A percentile compares a stretch with the other conserved stretches of the same genome.
Conservation (phyloP, 2,329 filamentous ascomycete species). For the Geoglossum cookeanum region DNA sequence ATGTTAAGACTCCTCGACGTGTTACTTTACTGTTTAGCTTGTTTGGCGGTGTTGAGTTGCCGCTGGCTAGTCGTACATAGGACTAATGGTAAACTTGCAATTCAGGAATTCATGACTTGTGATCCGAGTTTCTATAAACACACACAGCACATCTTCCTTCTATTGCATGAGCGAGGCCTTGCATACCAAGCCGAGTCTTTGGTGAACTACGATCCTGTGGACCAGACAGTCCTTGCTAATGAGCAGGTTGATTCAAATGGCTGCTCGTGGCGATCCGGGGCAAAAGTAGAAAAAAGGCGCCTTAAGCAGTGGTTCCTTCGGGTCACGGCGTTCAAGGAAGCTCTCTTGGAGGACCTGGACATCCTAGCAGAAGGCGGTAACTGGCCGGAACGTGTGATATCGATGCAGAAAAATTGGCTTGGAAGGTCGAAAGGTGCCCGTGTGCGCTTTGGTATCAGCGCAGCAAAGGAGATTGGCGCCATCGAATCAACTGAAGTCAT, state of each 20-base stretch:
- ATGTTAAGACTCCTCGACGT: slow-evolving; percentile 19
- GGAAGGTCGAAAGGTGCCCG: slow-evolving; percentile 57
- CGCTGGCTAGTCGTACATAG: slow-evolving; percentile 2
- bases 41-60: slow-evolving; percentile 11
- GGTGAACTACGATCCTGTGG: slow-evolving; percentile 81
- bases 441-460: slow-evolving; percentile 47
- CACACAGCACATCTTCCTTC: slow-evolving; percentile 69
- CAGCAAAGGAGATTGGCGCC: neutral
- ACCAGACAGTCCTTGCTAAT: slow-evolving; percentile 77
- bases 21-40: neutral
- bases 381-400: slow-evolving; percentile 68
- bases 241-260: slow-evolving; percentile 83
- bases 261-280: slow-evolving; percentile 71
- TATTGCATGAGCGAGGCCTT: slow-evolving; percentile 52
- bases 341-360: slow-evolving; percentile 52
- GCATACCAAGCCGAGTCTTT: slow-evolving; percentile 69
- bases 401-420: slow-evolving; percentile 79
- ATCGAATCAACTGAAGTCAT: slow-evolving; percentile 33
- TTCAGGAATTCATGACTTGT: slow-evolving; percentile 66
- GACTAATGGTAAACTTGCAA: neutral
- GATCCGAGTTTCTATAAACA: slow-evolving; percentile 76
- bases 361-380: slow-evolving; percentile 38
- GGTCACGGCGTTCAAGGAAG: slow-evolving; percentile 61
- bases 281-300: slow-evolving; percentile 58
- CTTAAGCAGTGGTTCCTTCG: slow-evolving; percentile 82